Base-by-base conservation (phyloP, 139 green algal genomes). In the Nannochloris sp. region DNA sequence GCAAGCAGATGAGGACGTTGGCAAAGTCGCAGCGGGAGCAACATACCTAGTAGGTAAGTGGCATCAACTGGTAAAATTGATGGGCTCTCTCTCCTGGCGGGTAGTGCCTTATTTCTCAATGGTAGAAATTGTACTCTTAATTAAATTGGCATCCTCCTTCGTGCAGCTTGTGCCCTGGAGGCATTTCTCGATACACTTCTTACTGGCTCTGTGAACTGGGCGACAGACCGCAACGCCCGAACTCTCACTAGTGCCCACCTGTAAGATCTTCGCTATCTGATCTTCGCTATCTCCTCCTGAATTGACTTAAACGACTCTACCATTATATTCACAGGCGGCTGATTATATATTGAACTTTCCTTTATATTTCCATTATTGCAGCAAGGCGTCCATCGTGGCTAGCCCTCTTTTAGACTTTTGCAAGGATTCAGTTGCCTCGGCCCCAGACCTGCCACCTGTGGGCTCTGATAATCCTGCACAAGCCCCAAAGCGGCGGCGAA, bases 1-100 rank as follows among this genome's bases (percentile, higher is more conserved):
- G 91, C 91, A 97, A 65, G 80, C 78, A 9, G 91, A 97, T 61
- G 87, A 97, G 23, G 91, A 97, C 6, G 91, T 97, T 25, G 91
- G 91, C 36, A 97, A 97, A 68, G 95, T 97, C 32, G 81, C 89
- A 4, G 80, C 90, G 29, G 85, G 87, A 0, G 89, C 87, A 2
- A 90, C 90, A 4, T 73, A 95, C 0, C 56, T 96, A 2, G 90
- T 97, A 15, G 82, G 90, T 97, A 55, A 48, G 77, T 2, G 4
- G 13, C n/a, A n/a, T n/a, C n/a, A n/a, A n/a, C n/a, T n/a, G n/a
- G n/a, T n/a, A n/a, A n/a, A n/a, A n/a, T n/a, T n/a, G n/a, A n/a
- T n/a, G n/a, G n/a, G n/a, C n/a, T n/a, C n/a, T n/a, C n/a, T n/a
- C n/a, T n/a, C n/a, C n/a, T n/a, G n/a, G n/a, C n/a, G n/a, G n/a